Conservation (phyloP, 2,329 filamentous ascomycete genomes). For the Ceratocystis ficicola region DNA sequence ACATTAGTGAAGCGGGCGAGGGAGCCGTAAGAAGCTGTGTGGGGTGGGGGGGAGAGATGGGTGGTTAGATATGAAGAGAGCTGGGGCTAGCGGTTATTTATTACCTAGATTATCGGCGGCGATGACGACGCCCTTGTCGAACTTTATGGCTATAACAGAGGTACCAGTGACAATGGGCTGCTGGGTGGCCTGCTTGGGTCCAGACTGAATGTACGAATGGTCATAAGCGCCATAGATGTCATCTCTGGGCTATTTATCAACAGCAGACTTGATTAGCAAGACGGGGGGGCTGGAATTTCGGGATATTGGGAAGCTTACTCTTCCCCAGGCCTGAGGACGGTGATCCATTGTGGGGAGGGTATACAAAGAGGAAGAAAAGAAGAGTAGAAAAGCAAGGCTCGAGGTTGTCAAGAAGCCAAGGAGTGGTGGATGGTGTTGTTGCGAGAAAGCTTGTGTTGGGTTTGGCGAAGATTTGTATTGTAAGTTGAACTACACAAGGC, state of each 20-base stretch:
- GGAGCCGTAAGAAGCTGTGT: constrained; percentile 88
- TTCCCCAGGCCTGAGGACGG: constrained; percentile 60
- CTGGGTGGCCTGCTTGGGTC: constrained; percentile 77
- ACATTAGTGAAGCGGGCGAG: constrained; percentile 93
- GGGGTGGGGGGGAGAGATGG: neutral
- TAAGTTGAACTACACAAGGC: neutral
- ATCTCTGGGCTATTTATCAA: constrained; percentile 64
- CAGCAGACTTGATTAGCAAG: constrained; percentile 22
- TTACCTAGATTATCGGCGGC: constrained; percentile 91
- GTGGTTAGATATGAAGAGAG: neutral
- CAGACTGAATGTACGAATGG: constrained; percentile 63
- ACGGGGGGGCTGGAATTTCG: constrained; percentile 3
- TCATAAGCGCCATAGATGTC: constrained; percentile 95
- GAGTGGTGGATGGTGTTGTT: neutral
- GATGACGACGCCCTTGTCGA: constrained; percentile 90
- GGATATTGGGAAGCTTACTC: constrained; percentile 41
- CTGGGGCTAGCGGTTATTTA: constrained; percentile 24
- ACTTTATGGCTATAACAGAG: constrained; percentile 89
- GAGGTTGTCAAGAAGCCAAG: neutral
- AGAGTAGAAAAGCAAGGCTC: neutral
- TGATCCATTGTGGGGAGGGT: constrained; percentile 48
- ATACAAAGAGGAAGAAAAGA: constrained; percentile 4
- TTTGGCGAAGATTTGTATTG: neutral
- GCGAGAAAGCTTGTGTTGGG: neutral
- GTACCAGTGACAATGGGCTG: constrained; percentile 91